Conservation (phyloP, 345 rosid genomes). For the Excoecaria cochinchinensis region DNA sequence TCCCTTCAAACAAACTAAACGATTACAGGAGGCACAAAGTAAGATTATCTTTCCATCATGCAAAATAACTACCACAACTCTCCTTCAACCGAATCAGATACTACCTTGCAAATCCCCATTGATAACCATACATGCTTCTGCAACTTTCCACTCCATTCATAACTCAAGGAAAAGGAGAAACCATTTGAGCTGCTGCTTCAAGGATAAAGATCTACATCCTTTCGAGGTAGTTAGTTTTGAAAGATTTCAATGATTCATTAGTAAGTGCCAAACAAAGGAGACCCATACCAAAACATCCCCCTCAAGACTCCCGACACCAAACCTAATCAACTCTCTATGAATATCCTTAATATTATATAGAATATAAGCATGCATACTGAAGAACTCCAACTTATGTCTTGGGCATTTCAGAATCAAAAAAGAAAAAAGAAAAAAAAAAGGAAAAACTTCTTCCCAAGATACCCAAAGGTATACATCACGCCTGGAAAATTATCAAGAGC, state of each 20-base stretch:
- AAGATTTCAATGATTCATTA: neutral
- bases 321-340: neutral
- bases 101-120: neutral
- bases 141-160: neutral
- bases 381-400: neutral
- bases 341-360: neutral
- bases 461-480: neutral
- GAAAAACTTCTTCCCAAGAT: neutral
- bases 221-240: neutral
- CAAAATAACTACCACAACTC: neutral
- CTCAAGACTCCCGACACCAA: neutral
- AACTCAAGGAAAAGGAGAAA: neutral
- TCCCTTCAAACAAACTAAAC: neutral
- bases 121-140: neutral
- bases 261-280: neutral
- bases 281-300: neutral
- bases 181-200: neutral
- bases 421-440: neutral
- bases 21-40: neutral
- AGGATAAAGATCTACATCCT: neutral
- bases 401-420: neutral
- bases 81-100: neutral
- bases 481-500: neutral
- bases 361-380: neutral
- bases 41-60: neutral